phyloP scores from a whole-genome alignment of 805 yeast genomes.

The Lipomyces lipofer region DNA sequence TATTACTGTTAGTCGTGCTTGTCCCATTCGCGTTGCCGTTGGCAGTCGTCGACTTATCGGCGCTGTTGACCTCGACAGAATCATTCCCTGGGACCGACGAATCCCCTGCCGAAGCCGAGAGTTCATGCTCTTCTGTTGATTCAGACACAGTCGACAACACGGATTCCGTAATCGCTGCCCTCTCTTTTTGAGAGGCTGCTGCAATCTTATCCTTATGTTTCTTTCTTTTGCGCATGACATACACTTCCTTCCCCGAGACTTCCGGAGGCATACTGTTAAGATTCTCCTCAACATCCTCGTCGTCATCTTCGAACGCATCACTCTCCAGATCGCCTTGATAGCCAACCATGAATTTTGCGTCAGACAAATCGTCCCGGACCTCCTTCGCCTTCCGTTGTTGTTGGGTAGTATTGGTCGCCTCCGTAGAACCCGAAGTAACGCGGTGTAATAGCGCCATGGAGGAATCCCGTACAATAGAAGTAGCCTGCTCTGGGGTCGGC shows the following conservation, averaged over 20 bases:
- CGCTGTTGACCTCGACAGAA: neutral
- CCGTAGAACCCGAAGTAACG: slow-evolving; percentile 22
- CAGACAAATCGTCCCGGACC: slow-evolving; percentile 26
- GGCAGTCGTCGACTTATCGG: neutral
- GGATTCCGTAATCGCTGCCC: neutral
- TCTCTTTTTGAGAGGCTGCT: neutral
- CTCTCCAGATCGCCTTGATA: slow-evolving; percentile 23
- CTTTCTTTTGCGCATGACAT: slow-evolving; percentile 12
- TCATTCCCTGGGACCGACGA: neutral
- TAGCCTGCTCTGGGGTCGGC: slow-evolving; percentile 3
- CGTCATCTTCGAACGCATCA: slow-evolving; percentile 23
- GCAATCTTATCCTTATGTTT: slow-evolving; percentile 3
- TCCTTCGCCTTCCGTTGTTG: slow-evolving; percentile 2
- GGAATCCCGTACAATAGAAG: slow-evolving; percentile 9
- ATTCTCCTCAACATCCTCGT: slow-evolving; percentile 17
- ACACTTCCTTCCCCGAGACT: slow-evolving; percentile 19
- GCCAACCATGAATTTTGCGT: slow-evolving; percentile 28
- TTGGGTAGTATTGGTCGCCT: slow-evolving; percentile 6
- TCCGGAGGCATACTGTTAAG: slow-evolving; percentile 1
- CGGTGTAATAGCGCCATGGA: slow-evolving; percentile 19
- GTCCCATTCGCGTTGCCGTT: neutral
- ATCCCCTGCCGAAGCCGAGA: neutral
- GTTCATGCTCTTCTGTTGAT: neutral
- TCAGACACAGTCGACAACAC: neutral
- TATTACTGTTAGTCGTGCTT: neutral